A percentile compares a stretch with the other conserved stretches of the same genome.
These are phyloP conservation scores for Carex kokanica DNA, from an alignment of 176 grass and related monocot genomes.

Conservation along the genomic window DNA sequence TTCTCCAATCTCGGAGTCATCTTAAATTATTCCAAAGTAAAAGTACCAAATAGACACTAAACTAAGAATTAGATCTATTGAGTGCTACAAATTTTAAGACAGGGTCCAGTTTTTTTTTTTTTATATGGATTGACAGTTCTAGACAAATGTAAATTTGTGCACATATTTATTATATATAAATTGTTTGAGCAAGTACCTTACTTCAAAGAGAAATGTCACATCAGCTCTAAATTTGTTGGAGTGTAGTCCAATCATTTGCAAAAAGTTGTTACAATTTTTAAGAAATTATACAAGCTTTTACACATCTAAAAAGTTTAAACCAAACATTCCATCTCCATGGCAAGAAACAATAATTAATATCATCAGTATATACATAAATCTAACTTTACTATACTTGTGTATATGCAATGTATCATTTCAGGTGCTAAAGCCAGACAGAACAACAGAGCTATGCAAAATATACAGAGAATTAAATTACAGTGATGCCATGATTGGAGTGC, in stretches of 20 bases:
- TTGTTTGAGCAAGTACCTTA: neutral
- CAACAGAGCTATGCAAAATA: slow-evolving; percentile 65
- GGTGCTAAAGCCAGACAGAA: slow-evolving; percentile 44
- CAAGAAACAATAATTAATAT: neutral
- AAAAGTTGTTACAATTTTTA: neutral
- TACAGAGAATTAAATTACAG: slow-evolving; percentile 65
- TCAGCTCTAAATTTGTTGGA: slow-evolving; percentile 4
- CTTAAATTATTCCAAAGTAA: neutral
- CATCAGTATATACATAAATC: neutral
- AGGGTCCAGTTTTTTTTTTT: neutral
- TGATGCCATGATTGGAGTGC: slow-evolving; percentile 92
- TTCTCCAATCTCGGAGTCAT: neutral
- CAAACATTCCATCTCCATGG: neutral
- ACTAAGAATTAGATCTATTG: neutral
- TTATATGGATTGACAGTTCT: neutral
- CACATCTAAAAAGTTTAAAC: neutral
- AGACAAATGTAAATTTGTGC: neutral
- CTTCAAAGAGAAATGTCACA: neutral
- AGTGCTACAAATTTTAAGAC: neutral
- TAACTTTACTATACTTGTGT: neutral
- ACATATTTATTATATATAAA: neutral
- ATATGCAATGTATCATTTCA: slow-evolving; percentile 4
- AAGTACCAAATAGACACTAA: neutral
- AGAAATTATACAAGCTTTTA: slow-evolving; percentile 11
- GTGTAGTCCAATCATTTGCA: slow-evolving; percentile 10